phyloP scores from a whole-genome alignment of 202 grass and related monocot species.

The Setaria viridis region DNA sequence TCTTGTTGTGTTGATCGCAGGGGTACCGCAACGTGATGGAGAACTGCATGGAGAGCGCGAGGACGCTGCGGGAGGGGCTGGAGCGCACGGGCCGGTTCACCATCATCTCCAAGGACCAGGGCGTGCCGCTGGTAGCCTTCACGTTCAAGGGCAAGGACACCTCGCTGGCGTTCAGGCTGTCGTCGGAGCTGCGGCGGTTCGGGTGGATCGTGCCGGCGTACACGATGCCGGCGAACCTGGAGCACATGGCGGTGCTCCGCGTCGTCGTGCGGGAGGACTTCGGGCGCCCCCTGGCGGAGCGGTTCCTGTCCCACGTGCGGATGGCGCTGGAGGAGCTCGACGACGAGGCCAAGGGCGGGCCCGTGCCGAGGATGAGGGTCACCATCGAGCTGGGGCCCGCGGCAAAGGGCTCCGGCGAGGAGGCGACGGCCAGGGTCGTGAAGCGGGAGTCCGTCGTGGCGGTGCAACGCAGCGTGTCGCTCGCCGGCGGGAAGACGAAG shows the following conservation, averaged over 20 bases:
- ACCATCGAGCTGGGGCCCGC: conserved; percentile 66
- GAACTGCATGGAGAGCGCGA: conserved; percentile 85
- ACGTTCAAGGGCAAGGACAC: conserved; percentile 53
- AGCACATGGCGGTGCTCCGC: conserved; percentile 79
- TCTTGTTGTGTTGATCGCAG: conserved; percentile 20
- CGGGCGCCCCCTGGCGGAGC: conserved; percentile 60
- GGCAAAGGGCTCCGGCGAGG: conserved; percentile 34
- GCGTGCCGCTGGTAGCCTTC: conserved; percentile 82
- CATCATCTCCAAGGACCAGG: conserved; percentile 73
- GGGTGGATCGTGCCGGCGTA: conserved; percentile 87
- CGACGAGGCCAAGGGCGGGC: conserved; percentile 23
- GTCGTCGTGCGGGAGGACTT: conserved; percentile 88
- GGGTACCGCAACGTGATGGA: conserved; percentile 82
- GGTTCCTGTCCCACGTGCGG: conserved; percentile 60
- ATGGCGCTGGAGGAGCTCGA: conserved; percentile 63
- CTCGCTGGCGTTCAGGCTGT: conserved; percentile 55
- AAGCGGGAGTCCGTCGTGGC: conserved; percentile 50
- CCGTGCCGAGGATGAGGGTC: conserved; percentile 50
- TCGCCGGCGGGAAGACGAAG: conserved; percentile 70
- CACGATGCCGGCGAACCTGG: conserved; percentile 75
- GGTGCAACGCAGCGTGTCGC: conserved; percentile 48
- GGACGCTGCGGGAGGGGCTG: conserved; percentile 58
- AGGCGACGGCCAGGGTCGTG: conserved; percentile 50
- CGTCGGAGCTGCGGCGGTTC: conserved; percentile 58
- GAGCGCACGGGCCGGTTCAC: conserved; percentile 47